These are phyloP conservation scores for Kappamyces sp. DNA, from an alignment of 192 early-diverging fungal genomes.

Conservation along the genomic window DNA sequence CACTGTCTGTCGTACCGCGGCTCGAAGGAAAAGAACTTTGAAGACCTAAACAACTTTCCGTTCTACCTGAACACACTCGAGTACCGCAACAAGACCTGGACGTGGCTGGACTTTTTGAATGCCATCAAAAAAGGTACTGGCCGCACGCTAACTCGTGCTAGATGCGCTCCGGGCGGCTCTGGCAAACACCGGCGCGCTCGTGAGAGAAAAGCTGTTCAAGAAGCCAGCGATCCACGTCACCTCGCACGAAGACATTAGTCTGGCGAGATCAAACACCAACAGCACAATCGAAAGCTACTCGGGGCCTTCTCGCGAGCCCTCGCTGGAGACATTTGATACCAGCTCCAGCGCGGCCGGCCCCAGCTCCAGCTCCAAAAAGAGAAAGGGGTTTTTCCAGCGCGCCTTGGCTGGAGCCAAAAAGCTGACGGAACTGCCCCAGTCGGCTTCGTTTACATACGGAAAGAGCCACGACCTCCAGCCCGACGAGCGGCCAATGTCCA, in stretches of 20 bases:
- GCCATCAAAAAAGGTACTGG: conserved; percentile 62
- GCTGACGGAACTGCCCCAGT: too few relatives aligned
- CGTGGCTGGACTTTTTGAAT: conserved; percentile 65
- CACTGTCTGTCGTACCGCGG: conserved; percentile 85
- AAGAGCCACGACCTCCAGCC: too few relatives aligned
- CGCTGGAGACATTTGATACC: too few relatives aligned
- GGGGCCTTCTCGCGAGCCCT: too few relatives aligned
- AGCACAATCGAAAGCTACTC: too few relatives aligned
- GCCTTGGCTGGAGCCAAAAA: too few relatives aligned
- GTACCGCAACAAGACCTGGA: conserved; percentile 78
- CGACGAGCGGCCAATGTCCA: too few relatives aligned
- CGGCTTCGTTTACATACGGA: too few relatives aligned
- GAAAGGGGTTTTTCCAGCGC: too few relatives aligned
- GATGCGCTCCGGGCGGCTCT: conserved; percentile 44
- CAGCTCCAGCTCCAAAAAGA: too few relatives aligned
- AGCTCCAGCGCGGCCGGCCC: too few relatives aligned
- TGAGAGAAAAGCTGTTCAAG: conserved; percentile 46
- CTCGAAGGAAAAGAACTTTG: conserved; percentile 69
- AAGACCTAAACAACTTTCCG: conserved; percentile 67
- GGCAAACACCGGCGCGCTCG: conserved; percentile 45
- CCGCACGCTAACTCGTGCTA: conserved; percentile 9
- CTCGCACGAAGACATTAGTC: background rate
- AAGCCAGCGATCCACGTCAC: conserved; percentile 22
- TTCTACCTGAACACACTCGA: conserved; percentile 70
- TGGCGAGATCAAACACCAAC: too few relatives aligned